These are phyloP conservation scores for Melastoma candidum DNA, from an alignment of 441 rosid species.

Conservation along the genomic window DNA sequence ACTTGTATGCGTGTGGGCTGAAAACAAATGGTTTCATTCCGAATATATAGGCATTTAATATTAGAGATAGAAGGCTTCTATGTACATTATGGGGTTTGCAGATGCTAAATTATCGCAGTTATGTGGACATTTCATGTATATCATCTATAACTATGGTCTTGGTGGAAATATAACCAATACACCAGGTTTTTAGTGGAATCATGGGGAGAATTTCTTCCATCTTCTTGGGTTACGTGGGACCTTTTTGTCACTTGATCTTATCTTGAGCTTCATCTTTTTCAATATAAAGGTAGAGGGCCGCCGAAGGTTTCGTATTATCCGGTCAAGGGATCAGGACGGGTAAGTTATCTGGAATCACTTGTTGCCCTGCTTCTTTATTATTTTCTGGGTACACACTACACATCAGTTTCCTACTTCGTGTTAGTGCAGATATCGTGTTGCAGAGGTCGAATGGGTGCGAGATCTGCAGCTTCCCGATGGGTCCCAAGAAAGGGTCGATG, in stretches of 20 bases:
- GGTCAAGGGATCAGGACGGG: slow-evolving; percentile 97
- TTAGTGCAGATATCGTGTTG: slow-evolving; percentile 62
- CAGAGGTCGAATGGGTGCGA: slow-evolving; percentile 87
- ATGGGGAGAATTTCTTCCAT: background rate
- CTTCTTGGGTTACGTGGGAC: background rate
- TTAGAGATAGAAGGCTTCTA: no score
- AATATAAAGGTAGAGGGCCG: slow-evolving; percentile 63
- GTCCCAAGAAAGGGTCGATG: slow-evolving; percentile 38
- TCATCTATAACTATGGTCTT: no score
- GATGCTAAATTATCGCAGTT: no score
- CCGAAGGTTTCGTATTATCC: slow-evolving; percentile 64
- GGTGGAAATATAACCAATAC: no score
- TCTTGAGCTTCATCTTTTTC: slow-evolving; percentile 11
- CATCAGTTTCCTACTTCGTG: background rate
- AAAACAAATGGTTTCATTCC: no score
- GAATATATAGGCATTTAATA: no score
- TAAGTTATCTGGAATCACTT: slow-evolving; percentile 29
- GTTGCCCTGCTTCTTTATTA: background rate
- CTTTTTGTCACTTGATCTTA: background rate
- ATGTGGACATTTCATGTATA: no score
- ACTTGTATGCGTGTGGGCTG: no score
- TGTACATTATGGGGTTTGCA: no score
- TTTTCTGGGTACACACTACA: background rate
- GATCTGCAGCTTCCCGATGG: slow-evolving; percentile 44
- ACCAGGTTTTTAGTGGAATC: no score